A percentile compares a stretch with the other conserved stretches of the same genome.
Conservation (phyloP, 2,329 filamentous ascomycete species). For the Didymella exigua region DNA sequence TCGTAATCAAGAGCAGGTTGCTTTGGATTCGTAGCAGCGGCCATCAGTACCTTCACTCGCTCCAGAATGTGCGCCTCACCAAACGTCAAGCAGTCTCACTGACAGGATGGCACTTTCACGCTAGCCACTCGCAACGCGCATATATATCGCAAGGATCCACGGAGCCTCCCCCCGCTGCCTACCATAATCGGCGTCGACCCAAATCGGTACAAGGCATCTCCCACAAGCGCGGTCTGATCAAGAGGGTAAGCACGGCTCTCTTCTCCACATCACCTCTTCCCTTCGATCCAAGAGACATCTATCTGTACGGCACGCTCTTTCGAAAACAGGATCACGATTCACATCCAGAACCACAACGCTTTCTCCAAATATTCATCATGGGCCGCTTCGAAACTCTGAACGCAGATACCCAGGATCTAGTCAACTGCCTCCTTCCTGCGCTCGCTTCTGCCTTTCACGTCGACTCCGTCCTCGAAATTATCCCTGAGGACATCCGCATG, state of each 20-base stretch:
- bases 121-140: background rate
- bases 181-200: background rate
- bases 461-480: conserved; percentile 31
- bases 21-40: background rate
- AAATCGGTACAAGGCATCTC: background rate
- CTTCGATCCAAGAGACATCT: background rate
- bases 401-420: conserved; percentile 38
- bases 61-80: background rate
- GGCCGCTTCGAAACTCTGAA: conserved; percentile 43
- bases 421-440: conserved; percentile 39
- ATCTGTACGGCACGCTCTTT: background rate
- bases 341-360: background rate
- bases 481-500: conserved; percentile 46
- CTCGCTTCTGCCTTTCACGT: conserved; percentile 36
- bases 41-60: conserved; percentile 7
- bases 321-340: background rate
- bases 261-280: background rate
- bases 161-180: background rate
- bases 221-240: background rate
- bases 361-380: conserved; percentile 20
- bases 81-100: background rate
- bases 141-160: background rate
- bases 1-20: background rate
- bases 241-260: conserved; percentile 1
- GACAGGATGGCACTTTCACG: background rate